Conservation (phyloP, 1,284 basidiomycete species). For the Fistulina hepatica region DNA sequence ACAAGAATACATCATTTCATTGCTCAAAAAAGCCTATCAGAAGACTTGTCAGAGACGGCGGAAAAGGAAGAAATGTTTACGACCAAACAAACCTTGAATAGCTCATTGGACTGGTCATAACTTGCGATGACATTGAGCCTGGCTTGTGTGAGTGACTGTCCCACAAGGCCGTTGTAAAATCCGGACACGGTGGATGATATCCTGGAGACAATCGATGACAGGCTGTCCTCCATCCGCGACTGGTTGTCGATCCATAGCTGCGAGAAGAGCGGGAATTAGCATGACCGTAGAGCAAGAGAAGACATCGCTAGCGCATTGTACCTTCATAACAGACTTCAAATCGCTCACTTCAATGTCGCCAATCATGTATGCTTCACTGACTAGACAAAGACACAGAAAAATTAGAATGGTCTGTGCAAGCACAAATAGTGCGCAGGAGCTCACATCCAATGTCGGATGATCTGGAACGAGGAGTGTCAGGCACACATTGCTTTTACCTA, state of each 20-base stretch:
- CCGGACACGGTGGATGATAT: slow-evolving; percentile 59
- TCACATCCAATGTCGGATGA: slow-evolving; percentile 67
- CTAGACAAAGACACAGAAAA: slow-evolving; percentile 30
- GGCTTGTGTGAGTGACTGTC: slow-evolving; percentile 68
- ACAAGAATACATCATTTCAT: slow-evolving; percentile 92
- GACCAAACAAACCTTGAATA: slow-evolving; percentile 48
- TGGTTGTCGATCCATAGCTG: slow-evolving; percentile 82
- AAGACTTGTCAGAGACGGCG: slow-evolving; percentile 14
- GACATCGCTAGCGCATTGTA: slow-evolving; percentile 28
- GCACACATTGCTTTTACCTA: no score
- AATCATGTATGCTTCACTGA: slow-evolving; percentile 85
- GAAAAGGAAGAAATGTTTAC: slow-evolving; percentile 7
- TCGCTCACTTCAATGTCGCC: slow-evolving; percentile 68
- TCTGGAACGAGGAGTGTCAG: slow-evolving; percentile 24
- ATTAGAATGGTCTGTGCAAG: slow-evolving; percentile 13
- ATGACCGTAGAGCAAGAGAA: slow-evolving; percentile 10
- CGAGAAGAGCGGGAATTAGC: slow-evolving; percentile 19
- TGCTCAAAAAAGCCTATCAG: slow-evolving; percentile 65
- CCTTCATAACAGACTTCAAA: slow-evolving; percentile 69
- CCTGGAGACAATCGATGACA: slow-evolving; percentile 56
- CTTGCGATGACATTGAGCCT: slow-evolving; percentile 80
- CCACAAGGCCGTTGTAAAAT: slow-evolving; percentile 70
- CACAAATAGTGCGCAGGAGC: slow-evolving; percentile 18
- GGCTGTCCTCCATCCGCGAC: slow-evolving; percentile 47
- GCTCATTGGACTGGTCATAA: slow-evolving; percentile 80